Evolutionary conservation across 1,139 yeast species (phyloP), one percentile per base, ranked within the genome.

Genomic region (Pichia sp.): DNA sequence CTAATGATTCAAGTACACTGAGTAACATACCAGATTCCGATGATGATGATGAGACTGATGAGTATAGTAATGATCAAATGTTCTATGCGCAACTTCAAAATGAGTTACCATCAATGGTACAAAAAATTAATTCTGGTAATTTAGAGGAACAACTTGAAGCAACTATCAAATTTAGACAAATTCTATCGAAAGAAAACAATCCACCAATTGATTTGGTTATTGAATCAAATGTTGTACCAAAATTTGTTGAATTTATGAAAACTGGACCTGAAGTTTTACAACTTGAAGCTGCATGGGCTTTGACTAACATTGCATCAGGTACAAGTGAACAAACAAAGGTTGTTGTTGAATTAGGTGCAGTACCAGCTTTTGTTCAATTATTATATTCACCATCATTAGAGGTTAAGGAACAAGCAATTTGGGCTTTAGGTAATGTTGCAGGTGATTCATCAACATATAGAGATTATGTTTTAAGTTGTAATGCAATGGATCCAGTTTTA

Each of bases 351-450:
- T 81, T 89, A 14, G 94, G 93, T 41, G 97, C 97, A 0, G 94
- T 91, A 34, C 98, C 97, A 19, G 67, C 79, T 46, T 88, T 91
- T 65, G 96, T 91, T 36, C 74, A 81, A 52, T 72, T 93, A 52
- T 72, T 93, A 54, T 73, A 76, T 54, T 83, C 95, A 6, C 79
- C 77, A 47, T 85, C 94, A 38, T 69, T 80, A 43, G 98, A 93
- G 60, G 96, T 93, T 45, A 85, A 86, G 64, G 98, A 91, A 62
- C 98, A 91, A 68, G 97, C 97, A 18, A 91, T 91, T 53, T 91
- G 98, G 98, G 98, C 98, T 30, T 71, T 91, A 54, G 98, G 98
- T 64, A 93, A 91, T 62, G 96, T 91, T 62, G 97, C 98, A 24
- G 98, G 98, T 64, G 98, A 91, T 62, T 84, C 95, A 18, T 74